These are phyloP conservation scores for Hibiscus trionum DNA, from an alignment of 345 rosid genomes.

Conservation along the genomic window DNA sequence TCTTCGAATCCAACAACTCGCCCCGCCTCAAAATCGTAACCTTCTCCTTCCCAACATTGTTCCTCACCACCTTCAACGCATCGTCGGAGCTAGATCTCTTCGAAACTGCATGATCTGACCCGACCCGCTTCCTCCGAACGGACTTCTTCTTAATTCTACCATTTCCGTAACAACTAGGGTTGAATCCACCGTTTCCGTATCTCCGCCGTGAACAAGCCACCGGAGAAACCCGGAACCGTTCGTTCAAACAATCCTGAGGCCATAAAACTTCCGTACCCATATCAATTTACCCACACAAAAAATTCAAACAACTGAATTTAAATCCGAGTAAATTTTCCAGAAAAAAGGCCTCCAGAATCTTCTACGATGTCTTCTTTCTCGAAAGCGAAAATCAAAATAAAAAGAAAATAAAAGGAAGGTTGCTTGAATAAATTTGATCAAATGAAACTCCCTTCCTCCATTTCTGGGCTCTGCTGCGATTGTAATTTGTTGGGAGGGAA, in stretches of 20 bases:
- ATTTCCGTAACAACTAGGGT: conserved; percentile 12
- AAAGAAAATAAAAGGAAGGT: neutral
- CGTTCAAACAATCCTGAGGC: conserved; percentile 59
- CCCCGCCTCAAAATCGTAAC: conserved; percentile 44
- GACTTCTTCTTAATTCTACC: conserved; percentile 33
- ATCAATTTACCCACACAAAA: neutral
- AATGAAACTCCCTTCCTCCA: neutral
- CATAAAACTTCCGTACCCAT: conserved; percentile 84
- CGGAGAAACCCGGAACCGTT: conserved; percentile 41
- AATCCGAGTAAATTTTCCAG: neutral
- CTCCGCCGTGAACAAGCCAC: conserved; percentile 37
- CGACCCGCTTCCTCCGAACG: conserved; percentile 28
- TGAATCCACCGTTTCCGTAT: conserved; percentile 21
- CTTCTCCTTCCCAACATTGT: conserved; percentile 22
- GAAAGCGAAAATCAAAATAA: neutral
- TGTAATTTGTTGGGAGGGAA: neutral
- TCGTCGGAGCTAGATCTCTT: conserved; percentile 26
- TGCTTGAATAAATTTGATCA: neutral
- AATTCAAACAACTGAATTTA: neutral
- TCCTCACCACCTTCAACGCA: conserved; percentile 24
- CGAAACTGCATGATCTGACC: conserved; percentile 18
- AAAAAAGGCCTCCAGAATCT: neutral
- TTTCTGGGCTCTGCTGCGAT: neutral
- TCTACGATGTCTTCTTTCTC: conserved; percentile 1
- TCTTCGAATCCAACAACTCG: conserved; percentile 44